These are phyloP conservation scores for Aspergillus phoenicis DNA, from an alignment of 2,329 filamentous ascomycete species.

Conservation along the genomic window DNA sequence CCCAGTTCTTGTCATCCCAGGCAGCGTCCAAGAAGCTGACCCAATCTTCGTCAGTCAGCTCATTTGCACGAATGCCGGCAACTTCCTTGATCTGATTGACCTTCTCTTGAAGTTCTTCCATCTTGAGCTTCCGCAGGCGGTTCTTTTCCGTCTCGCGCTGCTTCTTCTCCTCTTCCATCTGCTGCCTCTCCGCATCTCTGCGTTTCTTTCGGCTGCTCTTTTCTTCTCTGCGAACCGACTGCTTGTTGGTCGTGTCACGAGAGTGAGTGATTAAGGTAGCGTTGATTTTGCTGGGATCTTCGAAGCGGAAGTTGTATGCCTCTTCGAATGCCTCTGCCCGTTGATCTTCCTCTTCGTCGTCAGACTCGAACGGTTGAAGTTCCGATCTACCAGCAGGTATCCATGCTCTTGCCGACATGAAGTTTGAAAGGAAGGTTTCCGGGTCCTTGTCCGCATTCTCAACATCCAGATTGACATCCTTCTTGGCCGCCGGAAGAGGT, in stretches of 20 bases:
- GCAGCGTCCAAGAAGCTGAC: constrained; percentile 79
- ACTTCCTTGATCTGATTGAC: constrained; percentile 86
- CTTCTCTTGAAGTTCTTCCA: constrained; percentile 87
- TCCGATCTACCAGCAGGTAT: constrained; percentile 66
- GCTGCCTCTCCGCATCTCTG: constrained; percentile 75
- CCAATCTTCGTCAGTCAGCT: constrained; percentile 77
- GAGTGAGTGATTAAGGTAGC: constrained; percentile 86
- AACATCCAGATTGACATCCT: constrained; percentile 66
- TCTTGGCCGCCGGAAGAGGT: constrained; percentile 33
- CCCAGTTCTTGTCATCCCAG: constrained; percentile 89
- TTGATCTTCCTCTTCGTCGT: constrained; percentile 76
- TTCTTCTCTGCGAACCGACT: constrained; percentile 84
- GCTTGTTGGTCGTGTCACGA: constrained; percentile 77
- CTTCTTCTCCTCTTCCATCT: constrained; percentile 76
- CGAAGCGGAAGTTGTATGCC: constrained; percentile 94
- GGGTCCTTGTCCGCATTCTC: constrained; percentile 82
- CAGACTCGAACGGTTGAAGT: constrained; percentile 85
- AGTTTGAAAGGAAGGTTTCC: constrained; percentile 91
- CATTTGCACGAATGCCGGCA: constrained; percentile 72
- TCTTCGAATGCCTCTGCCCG: constrained; percentile 85
- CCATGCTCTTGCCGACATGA: constrained; percentile 91
- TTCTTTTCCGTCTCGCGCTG: constrained; percentile 79
- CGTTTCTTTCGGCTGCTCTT: constrained; percentile 73
- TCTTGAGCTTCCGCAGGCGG: constrained; percentile 80
- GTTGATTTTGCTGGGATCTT: constrained; percentile 85